Conservation (phyloP, 116 monocot genomes). For the Papilionanthe hybrid region DNA sequence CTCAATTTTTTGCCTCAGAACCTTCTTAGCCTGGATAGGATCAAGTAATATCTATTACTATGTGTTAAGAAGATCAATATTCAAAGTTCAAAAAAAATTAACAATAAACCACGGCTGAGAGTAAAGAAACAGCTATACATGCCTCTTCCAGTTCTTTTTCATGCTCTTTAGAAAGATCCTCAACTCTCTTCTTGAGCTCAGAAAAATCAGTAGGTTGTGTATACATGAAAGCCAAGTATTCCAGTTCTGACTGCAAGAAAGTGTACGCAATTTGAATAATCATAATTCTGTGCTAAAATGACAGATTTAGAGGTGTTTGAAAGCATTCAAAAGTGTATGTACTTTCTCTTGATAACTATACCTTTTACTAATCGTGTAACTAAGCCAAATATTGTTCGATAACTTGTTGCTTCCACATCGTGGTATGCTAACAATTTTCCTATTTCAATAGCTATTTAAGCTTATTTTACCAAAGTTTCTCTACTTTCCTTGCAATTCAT, state of each 20-base stretch:
- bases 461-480: no score
- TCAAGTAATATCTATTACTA: not conserved
- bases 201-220: constrained; percentile 63
- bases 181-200: constrained; percentile 74
- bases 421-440: no score
- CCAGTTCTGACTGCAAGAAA: constrained; percentile 81
- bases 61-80: not conserved
- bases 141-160: constrained; percentile 91
- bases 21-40: constrained; percentile 63
- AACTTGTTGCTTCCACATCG: no score
- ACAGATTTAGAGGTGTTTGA: not conserved
- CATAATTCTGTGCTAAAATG: not conserved
- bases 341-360: not conserved
- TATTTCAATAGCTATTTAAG: no score
- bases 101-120: not conserved
- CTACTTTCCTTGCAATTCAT: no score
- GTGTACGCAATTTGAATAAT: not conserved
- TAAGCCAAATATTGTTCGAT: not conserved
- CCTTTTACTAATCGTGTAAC: not conserved
- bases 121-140: constrained; percentile 3
- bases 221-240: constrained; percentile 95
- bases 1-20: constrained; percentile 67
- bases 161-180: constrained; percentile 67
- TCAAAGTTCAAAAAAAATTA: not conserved
- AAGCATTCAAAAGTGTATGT: not conserved